Conservation (phyloP, 164 flowering plant genomes). For the Vitis rotundifolia region DNA sequence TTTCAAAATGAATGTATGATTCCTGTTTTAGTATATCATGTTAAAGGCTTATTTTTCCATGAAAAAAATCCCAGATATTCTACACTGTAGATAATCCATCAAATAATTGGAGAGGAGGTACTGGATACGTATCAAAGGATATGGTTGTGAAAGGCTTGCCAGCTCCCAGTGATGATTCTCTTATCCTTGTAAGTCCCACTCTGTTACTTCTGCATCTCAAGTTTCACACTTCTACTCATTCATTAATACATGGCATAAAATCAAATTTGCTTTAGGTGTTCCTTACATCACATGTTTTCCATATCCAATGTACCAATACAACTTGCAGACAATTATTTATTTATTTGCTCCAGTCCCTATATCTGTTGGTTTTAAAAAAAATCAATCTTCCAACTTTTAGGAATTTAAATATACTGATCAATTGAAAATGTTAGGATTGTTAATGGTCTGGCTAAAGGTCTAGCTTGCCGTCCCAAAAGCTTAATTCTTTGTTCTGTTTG, state of each 20-base stretch:
- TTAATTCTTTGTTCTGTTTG: too few relatives aligned
- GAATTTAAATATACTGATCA: too few relatives aligned
- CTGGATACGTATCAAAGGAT: slow-evolving; percentile 78
- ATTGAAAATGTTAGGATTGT: too few relatives aligned
- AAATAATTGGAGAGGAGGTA: slow-evolving; percentile 87
- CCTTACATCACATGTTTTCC: neutral
- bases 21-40: neutral
- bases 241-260: neutral
- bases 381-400: too few relatives aligned
- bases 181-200: slow-evolving; percentile 72
- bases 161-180: slow-evolving; percentile 73
- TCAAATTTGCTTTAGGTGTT: neutral
- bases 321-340: neutral
- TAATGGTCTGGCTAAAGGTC: too few relatives aligned
- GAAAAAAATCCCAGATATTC: slow-evolving; percentile 52
- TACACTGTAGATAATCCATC: slow-evolving; percentile 94
- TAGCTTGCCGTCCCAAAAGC: too few relatives aligned
- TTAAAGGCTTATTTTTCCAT: neutral
- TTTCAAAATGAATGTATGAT: neutral
- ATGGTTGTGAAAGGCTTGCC: slow-evolving; percentile 91
- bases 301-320: neutral
- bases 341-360: neutral
- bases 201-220: slow-evolving; percentile 1
- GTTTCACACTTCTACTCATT: neutral
- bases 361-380: neutral